Evolutionary conservation across 2,329 filamentous ascomycete species (phyloP).

Genomic region (Orbilia ellipsospora): DNA sequence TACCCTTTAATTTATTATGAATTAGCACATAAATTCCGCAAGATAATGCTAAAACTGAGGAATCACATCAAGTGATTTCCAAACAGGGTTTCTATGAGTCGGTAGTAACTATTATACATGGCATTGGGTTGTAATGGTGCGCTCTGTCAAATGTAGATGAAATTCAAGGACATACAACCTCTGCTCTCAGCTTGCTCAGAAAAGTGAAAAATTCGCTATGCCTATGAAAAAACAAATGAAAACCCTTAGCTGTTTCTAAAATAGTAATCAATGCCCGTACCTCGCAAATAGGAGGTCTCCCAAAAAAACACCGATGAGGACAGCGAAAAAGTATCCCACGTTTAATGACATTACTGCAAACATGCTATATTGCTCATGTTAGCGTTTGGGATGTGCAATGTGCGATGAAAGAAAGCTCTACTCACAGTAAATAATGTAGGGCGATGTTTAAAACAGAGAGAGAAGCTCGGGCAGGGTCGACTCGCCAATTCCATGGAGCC

Average conservation of each 20-base stretch:
- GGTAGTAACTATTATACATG: too few species aligned
- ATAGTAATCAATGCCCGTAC: conserved; percentile 61
- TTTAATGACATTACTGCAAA: conserved; percentile 91
- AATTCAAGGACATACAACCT: too few species aligned
- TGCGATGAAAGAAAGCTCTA: conserved; percentile 10
- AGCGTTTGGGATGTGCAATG: conserved; percentile 36
- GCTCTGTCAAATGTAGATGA: too few species aligned
- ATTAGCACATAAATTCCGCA: too few species aligned
- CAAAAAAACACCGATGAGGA: conserved; percentile 83
- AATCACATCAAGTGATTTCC: too few species aligned
- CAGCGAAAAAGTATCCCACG: conserved; percentile 82
- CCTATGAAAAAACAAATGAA: neutral
- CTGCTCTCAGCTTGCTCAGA: too few species aligned
- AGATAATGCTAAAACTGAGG: too few species aligned
- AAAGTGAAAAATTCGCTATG: neutral
- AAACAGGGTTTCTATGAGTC: too few species aligned
- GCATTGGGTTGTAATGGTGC: too few species aligned
- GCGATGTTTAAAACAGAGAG: conserved; percentile 79
- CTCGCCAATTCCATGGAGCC: conserved; percentile 82
- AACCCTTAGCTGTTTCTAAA: neutral
- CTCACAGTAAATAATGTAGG: conserved; percentile 86
- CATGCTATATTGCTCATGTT: conserved; percentile 72
- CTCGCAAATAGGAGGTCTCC: conserved; percentile 84
- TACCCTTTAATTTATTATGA: too few species aligned
- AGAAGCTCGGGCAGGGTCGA: conserved; percentile 78